A percentile compares a stretch with the other conserved stretches of the same genome.
phyloP scores from a whole-genome alignment of 139 green algal species.

The Chlamydomonas sphaeroides region DNA sequence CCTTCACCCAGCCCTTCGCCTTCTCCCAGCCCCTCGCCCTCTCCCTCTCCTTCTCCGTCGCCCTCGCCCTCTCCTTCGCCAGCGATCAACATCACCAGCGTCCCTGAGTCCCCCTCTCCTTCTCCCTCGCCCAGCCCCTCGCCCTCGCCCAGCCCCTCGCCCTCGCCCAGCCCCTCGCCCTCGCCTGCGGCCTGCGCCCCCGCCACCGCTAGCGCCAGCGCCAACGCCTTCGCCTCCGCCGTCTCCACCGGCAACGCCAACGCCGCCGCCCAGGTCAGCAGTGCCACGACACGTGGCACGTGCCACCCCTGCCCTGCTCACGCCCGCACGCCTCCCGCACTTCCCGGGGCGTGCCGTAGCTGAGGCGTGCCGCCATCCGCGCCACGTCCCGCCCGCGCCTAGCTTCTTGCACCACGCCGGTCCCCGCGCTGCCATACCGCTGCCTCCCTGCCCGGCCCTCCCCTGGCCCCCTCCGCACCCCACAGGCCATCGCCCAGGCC shows the following conservation, averaged over 20 bases:
- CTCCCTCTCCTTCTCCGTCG: background rate
- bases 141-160: background rate
- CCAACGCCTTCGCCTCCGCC: slow-evolving; percentile 21
- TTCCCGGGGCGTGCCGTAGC: too few relatives aligned
- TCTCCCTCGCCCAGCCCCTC: background rate
- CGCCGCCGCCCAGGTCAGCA: slow-evolving; percentile 20
- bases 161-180: background rate
- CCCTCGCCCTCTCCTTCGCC: background rate
- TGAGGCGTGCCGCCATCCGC: too few relatives aligned
- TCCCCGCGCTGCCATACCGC: too few relatives aligned
- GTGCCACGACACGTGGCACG: too few relatives aligned
- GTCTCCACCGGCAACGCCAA: slow-evolving; percentile 19
- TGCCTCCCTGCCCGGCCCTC: too few relatives aligned
- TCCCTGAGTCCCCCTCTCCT: background rate
- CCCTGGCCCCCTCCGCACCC: background rate
- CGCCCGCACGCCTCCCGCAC: too few relatives aligned
- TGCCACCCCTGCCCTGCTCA: too few relatives aligned
- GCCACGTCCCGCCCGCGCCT: too few relatives aligned
- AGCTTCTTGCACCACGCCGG: too few relatives aligned
- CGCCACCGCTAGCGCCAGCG: background rate
- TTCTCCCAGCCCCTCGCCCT: background rate
- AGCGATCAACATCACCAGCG: too few relatives aligned
- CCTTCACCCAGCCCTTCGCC: background rate
- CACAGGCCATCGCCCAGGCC: background rate
- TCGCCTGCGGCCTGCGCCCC: background rate